Base-by-base conservation (phyloP, 495 filamentous ascomycete species). In the Cudoniella acicularis region DNA sequence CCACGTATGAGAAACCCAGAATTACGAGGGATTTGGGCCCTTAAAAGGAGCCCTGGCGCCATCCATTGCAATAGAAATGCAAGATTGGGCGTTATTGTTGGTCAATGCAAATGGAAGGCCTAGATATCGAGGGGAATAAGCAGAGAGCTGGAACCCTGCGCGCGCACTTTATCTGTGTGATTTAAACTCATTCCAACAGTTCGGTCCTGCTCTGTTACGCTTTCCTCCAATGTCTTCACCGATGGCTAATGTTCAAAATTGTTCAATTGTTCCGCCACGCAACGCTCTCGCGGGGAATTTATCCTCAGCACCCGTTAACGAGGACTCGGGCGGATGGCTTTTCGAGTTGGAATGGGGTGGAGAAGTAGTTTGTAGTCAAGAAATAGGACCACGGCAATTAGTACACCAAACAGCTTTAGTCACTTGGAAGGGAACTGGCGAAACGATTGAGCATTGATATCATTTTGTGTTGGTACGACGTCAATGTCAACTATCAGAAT, bases 181-280 rank as follows among this genome's bases (percentile, higher is more conserved):
- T 41, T 9, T 41, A 41, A 9, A 41, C 16, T 9, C 9, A 41
- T 16, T 46, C 43, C 43, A 46, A 46, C 43, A 46, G n/a, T n/a
- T 17, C 18, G 18, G 3, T 46, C 18, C 43, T n/a, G 13, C 13
- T 6, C 18, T 46, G 43, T 46, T 16, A 46, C 13, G 16, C 30
- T 17, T 43, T 26, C 57, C 52, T 46, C 57, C 49, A 49, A 60
- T 54, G 20, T 21, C 49, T 41, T 47, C 57, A 47, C 41, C 4
- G 13, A 23, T 43, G 58, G 58, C 41, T 61, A 61, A 61, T 61
- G 9, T 55, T 42, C 17, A 47, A 41, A 43, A 25, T n/a, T n/a
- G 17, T n/a, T 10, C 9, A 27, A 48, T 52, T 23, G 26, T 46
- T 27, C 56, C 48, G 56, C 27, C 27, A 17, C 6, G 20, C 9